Base-by-base conservation (phyloP, 140 eudicot genomes). In the Ambrosia hybrid region DNA sequence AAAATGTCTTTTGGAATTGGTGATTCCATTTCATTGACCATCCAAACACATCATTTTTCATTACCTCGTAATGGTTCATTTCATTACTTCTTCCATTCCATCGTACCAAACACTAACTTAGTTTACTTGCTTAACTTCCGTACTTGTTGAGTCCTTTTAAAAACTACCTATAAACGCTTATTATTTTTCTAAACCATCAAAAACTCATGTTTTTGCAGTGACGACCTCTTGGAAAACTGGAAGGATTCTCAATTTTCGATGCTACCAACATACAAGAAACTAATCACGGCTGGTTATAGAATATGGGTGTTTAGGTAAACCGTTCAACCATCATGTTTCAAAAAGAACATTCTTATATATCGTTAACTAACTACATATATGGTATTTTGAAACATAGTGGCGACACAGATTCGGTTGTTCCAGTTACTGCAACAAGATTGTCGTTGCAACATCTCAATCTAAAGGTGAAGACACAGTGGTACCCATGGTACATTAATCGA, bases 241-340 rank as follows among this genome's bases (percentile, higher is more conserved):
- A 84, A 88, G 53, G 99, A 94, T 56, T 82, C 94, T 1, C 76
- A 80, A n/a, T 46, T 26, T 34, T 87, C 99, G 5, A 75, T 94
- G 83, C 83, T 90, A 6, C 86, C 91, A 37, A 85, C 80, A 6
- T 90, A 94, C 75, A 83, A 70, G 81, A 81, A 90, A 71, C 76
- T 94, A 72, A 86, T 90, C 0, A 83, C 81, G 34, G 96, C 87
- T 59, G 97, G 97, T 49, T 89, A 90, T 65, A 78, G 91, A 67
- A 90, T 94, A 49, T 94, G 99, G 99, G 76, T 94, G 43, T 94
- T 85, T 81, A 94, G 97, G 99, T 93, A 84, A 43, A 26, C 33
- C 43, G 3, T 45, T 77, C 13, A 3, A 21, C 10, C 21, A 62
- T 37, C 21, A 5, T 55, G 60, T 55, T 48, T 6, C 52, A 48